phyloP scores from a whole-genome alignment of 306 rosid species.

The Cicer judaicum region DNA sequence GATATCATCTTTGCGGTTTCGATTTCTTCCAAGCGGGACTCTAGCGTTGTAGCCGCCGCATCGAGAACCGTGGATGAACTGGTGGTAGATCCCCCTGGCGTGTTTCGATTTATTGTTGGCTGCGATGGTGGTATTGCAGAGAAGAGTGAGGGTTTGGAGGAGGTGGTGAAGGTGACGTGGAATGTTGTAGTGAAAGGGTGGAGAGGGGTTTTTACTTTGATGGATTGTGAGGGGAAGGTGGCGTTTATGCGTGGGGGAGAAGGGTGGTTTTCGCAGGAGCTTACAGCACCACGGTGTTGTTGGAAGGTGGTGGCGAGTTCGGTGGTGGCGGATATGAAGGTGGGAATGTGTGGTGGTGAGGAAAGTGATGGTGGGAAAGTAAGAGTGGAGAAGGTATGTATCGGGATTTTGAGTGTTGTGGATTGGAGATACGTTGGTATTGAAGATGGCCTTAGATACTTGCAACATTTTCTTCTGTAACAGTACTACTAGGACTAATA shows the following conservation, averaged over 20 bases:
- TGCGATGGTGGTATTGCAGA: not conserved
- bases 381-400: slow-evolving; percentile 46
- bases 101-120: slow-evolving; percentile 51
- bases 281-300: slow-evolving; percentile 63
- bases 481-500: not conserved
- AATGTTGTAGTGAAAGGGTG: slow-evolving; percentile 67
- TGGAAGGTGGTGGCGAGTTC: slow-evolving; percentile 51
- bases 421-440: slow-evolving; percentile 68
- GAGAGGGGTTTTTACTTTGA: slow-evolving; percentile 63
- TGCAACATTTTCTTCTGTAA: slow-evolving; percentile 61
- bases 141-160: slow-evolving; percentile 35
- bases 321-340: slow-evolving; percentile 62
- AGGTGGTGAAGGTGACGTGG: slow-evolving; percentile 62
- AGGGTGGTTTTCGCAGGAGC: slow-evolving; percentile 70
- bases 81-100: slow-evolving; percentile 27
- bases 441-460: slow-evolving; percentile 68
- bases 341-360: slow-evolving; percentile 37
- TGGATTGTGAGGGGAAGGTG: slow-evolving; percentile 59
- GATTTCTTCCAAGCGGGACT: slow-evolving; percentile 16
- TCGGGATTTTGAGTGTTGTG: slow-evolving; percentile 62
- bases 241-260: slow-evolving; percentile 37
- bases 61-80: slow-evolving; percentile 30
- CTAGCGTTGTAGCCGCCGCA: not conserved
- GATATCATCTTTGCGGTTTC: slow-evolving; percentile 55
- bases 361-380: slow-evolving; percentile 31